Evolutionary conservation across 2,329 filamentous ascomycete species (phyloP).

Genomic region (Cucurbitaria berberidis): DNA sequence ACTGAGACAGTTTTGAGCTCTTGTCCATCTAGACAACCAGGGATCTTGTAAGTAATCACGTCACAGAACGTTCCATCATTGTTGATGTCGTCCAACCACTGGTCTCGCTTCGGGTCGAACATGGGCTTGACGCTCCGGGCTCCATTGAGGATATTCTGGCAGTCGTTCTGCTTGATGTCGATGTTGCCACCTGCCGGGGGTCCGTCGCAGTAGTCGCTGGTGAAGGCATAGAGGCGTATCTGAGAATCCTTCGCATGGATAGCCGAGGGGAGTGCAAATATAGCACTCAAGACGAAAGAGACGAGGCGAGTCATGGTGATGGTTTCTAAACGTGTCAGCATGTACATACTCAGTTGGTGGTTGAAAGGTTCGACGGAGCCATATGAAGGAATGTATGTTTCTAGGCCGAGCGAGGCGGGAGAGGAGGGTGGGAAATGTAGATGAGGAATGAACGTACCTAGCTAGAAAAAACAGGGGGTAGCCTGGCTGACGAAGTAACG

Average conservation of each 20-base stretch:
- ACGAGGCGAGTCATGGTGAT: conserved; percentile 17
- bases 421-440: background rate
- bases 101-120: conserved; percentile 14
- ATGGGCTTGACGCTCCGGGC: conserved; percentile 23
- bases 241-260: conserved; percentile 23
- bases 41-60: conserved; percentile 16
- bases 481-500: too few relatives aligned
- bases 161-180: conserved; percentile 27
- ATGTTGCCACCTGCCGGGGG: conserved; percentile 15
- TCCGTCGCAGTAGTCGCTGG: conserved; percentile 21
- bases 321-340: background rate
- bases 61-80: conserved; percentile 12
- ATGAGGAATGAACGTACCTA: too few relatives aligned
- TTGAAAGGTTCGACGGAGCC: background rate
- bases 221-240: conserved; percentile 23
- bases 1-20: conserved; percentile 1
- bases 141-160: conserved; percentile 17
- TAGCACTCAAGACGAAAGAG: conserved; percentile 12
- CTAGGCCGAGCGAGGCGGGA: background rate
- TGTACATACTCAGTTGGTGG: background rate
- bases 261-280: conserved; percentile 20
- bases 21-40: conserved; percentile 9
- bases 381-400: background rate
- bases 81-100: conserved; percentile 26
- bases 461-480: too few relatives aligned